Conservation (phyloP, 129 eudicot genomes). For the Deinandra increscens region DNA sequence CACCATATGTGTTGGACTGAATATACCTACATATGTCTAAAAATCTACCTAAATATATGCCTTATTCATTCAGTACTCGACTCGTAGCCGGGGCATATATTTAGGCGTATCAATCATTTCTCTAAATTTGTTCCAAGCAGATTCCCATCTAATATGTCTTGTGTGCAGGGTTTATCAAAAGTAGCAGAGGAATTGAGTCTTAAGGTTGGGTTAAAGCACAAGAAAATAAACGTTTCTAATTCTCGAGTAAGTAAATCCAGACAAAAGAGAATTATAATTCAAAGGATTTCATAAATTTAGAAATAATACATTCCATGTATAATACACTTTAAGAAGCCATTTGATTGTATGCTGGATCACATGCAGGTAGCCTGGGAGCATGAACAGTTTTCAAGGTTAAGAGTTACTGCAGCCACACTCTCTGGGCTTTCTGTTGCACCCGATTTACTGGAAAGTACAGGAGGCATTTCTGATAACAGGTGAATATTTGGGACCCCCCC, state of each 20-base stretch:
- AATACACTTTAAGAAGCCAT: conserved; percentile 1
- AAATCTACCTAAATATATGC: not conserved
- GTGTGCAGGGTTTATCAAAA: conserved; percentile 72
- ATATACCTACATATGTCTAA: not conserved
- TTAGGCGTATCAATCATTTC: not conserved
- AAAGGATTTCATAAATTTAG: not conserved
- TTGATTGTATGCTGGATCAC: conserved; percentile 24
- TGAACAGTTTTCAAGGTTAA: conserved; percentile 90
- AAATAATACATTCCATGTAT: not conserved
- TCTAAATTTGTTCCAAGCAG: not conserved
- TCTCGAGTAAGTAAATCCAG: conserved; percentile 65
- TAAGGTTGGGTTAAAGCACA: conserved; percentile 91
- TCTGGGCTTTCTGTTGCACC: conserved; percentile 78
- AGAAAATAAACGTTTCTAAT: conserved; percentile 86
- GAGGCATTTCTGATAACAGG: conserved; percentile 80
- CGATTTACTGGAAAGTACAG: conserved; percentile 61
- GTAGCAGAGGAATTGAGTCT: conserved; percentile 75
- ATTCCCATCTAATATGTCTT: conserved; percentile 14
- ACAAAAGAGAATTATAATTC: not conserved
- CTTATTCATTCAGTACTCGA: not conserved
- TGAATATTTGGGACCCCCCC: conserved; percentile 27
- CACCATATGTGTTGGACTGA: not conserved
- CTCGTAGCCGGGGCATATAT: not conserved
- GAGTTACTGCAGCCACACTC: conserved; percentile 91
- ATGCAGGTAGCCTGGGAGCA: conserved; percentile 98